Evolutionary conservation across 176 grass and related monocot species (phyloP).

Genomic region (Oryza nivara): DNA sequence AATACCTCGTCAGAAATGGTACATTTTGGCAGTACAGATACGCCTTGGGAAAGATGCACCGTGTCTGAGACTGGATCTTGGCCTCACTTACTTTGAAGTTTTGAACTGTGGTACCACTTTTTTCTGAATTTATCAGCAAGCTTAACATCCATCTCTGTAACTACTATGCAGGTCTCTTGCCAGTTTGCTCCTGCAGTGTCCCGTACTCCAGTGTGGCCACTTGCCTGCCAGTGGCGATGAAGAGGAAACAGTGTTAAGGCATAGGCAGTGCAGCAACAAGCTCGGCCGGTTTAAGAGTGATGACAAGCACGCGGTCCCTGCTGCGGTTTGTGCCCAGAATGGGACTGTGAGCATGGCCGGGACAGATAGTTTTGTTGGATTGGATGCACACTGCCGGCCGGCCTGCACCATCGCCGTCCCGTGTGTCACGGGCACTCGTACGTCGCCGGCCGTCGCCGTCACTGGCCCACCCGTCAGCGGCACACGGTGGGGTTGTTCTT

Average conservation of each 20-base stretch:
- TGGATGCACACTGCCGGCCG: conserved; percentile 37
- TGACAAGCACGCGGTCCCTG: conserved; percentile 36
- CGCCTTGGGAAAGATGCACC: background rate
- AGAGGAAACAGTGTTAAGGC: background rate
- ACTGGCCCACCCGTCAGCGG: background rate
- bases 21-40: background rate
- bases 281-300: background rate
- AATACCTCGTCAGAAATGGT: conserved; percentile 34
- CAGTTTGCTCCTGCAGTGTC: conserved; percentile 9
- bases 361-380: conserved; percentile 28
- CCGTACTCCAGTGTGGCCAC: background rate
- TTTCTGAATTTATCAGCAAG: conserved; percentile 12
- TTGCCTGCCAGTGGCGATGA: background rate
- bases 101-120: conserved; percentile 22
- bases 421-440: conserved; percentile 39
- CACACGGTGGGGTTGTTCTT: background rate
- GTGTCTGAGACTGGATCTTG: conserved; percentile 1
- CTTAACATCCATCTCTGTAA: conserved; percentile 8
- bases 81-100: conserved; percentile 10
- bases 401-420: conserved; percentile 17
- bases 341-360: conserved; percentile 6
- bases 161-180: conserved; percentile 31
- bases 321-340: background rate
- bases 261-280: background rate
- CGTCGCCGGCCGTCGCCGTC: background rate